Evolutionary conservation across 257 asterid genomes (phyloP).

Genomic region (Coffea canephora): DNA sequence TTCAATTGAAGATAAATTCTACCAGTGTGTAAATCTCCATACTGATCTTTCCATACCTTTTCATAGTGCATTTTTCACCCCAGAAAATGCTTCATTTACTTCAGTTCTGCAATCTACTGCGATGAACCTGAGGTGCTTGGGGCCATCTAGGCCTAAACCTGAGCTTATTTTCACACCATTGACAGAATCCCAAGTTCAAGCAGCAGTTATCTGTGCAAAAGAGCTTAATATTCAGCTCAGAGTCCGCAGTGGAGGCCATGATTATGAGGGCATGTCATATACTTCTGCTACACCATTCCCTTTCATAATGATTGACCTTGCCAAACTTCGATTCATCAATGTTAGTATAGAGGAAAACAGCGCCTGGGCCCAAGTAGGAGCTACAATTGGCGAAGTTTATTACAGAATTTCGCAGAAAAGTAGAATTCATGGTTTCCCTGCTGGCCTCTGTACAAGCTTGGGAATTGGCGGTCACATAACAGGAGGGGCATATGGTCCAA

Average conservation of each 20-base stretch:
- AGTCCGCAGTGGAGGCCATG: conserved; percentile 8
- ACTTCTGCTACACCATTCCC: conserved; percentile 16
- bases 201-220: conserved; percentile 27
- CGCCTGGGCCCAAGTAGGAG: conserved; percentile 35
- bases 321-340: conserved; percentile 14
- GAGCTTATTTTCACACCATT: conserved; percentile 29
- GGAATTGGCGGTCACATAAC: conserved; percentile 20
- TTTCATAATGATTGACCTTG: conserved; percentile 28
- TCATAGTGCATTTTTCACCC: conserved; percentile 19
- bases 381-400: conserved; percentile 34
- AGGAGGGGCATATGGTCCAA: conserved; percentile 22
- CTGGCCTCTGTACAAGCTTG: conserved; percentile 28
- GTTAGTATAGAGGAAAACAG: conserved; percentile 24
- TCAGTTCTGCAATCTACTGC: conserved; percentile 28
- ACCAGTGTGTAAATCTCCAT: conserved; percentile 13
- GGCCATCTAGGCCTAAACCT: conserved; percentile 24
- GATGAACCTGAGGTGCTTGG: conserved; percentile 28
- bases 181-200: conserved; percentile 30
- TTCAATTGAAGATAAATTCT: conserved; percentile 15
- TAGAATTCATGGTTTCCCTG: conserved; percentile 27
- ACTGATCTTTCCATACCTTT: conserved; percentile 17
- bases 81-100: conserved; percentile 21
- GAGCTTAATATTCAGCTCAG: conserved; percentile 24
- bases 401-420: conserved; percentile 29
- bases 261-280: conserved; percentile 29